Percentiles rank a stretch among this genome's conserved stretches.
Evolutionary conservation across 371 early-diverging fungal genomes (phyloP).

Genomic region (Gilbertella persicaria): DNA sequence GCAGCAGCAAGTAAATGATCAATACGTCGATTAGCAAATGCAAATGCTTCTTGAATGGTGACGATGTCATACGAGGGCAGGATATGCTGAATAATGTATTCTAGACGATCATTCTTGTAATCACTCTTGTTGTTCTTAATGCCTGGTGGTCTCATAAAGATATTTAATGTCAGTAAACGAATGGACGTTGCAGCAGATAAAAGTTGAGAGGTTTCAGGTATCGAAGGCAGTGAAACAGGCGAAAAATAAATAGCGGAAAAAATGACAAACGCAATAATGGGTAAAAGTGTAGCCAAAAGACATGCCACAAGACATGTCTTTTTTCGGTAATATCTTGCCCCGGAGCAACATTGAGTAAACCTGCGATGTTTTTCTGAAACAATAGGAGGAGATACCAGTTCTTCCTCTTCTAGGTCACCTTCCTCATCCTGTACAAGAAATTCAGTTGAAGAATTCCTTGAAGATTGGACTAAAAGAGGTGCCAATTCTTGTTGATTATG

Average conservation of each 20-base stretch:
- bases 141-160: slow-evolving; percentile 85
- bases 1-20: slow-evolving; percentile 61
- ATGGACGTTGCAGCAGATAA: slow-evolving; percentile 8
- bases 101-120: slow-evolving; percentile 74
- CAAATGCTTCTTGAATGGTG: slow-evolving; percentile 83
- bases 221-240: slow-evolving; percentile 25
- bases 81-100: slow-evolving; percentile 61
- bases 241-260: slow-evolving; percentile 26
- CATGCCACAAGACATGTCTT: slow-evolving; percentile 3
- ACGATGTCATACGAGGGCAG: slow-evolving; percentile 77
- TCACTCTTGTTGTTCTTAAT: slow-evolving; percentile 74
- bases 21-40: slow-evolving; percentile 65
- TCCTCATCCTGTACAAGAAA: neutral
- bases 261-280: slow-evolving; percentile 1
- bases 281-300: neutral
- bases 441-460: neutral
- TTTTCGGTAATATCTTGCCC: neutral
- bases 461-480: neutral
- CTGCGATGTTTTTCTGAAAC: neutral
- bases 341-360: neutral
- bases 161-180: slow-evolving; percentile 76
- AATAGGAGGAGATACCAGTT: neutral
- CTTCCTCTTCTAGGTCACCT: neutral
- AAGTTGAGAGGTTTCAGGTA: too few species aligned
- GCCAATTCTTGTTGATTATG: neutral